phyloP scores from a whole-genome alignment of 768 basidiomycete species.

The Lactarius hengduanensis region DNA sequence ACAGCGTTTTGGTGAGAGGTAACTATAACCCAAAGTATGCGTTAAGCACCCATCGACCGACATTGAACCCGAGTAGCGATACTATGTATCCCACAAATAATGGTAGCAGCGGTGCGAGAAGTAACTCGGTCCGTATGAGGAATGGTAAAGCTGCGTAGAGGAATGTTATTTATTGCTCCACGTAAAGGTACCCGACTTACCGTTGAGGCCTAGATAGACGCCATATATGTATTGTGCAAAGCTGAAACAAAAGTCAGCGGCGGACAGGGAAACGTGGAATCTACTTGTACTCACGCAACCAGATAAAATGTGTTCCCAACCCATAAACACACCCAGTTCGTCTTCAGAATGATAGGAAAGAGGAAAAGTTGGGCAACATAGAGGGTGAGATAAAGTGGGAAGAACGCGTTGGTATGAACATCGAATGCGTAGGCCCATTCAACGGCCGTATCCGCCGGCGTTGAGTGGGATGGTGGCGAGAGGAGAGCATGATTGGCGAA shows the following conservation, averaged over 20 bases:
- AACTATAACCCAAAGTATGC: conserved; percentile 63
- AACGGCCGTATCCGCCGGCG: conserved; percentile 66
- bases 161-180: conserved; percentile 20
- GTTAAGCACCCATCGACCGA: conserved; percentile 76
- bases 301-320: conserved; percentile 92
- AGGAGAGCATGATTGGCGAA: conserved; percentile 70
- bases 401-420: conserved; percentile 96
- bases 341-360: conserved; percentile 74
- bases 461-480: conserved; percentile 69
- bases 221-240: conserved; percentile 92
- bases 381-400: conserved; percentile 87
- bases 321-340: conserved; percentile 93
- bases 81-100: conserved; percentile 83
- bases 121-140: conserved; percentile 82
- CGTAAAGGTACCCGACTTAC: conserved; percentile 41
- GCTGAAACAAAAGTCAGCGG: conserved; percentile 38
- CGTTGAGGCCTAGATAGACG: conserved; percentile 81
- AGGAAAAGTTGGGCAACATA: conserved; percentile 89
- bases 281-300: conserved; percentile 58
- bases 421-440: conserved; percentile 98
- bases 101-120: conserved; percentile 88
- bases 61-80: conserved; percentile 87
- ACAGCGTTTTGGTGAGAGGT: not conserved
- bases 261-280: not conserved
- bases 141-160: conserved; percentile 77